Base-by-base conservation (phyloP, 2,329 filamentous ascomycete genomes). In the Meredithiella fracta region DNA sequence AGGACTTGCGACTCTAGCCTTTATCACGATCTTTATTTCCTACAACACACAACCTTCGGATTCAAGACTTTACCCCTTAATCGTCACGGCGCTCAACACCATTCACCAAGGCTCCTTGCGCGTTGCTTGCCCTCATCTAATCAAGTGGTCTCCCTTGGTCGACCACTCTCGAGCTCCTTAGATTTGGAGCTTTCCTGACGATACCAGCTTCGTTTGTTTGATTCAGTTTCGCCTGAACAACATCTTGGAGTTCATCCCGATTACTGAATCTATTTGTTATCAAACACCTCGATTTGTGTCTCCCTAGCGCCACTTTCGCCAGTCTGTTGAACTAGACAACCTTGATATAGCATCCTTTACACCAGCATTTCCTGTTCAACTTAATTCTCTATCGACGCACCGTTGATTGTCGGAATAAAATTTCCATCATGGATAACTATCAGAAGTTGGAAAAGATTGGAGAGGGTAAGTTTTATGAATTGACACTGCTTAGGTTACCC, bases 361-460 rank as follows among this genome's bases (percentile, higher is more conserved):
- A 5, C 29, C 11, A 34, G 29, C 5, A 34, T 34, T 11, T 11
- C 5, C 29, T 34, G 5, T 11, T 34, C 11, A 11, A 5, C 29
- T 34, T 34, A 11, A 5, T 5, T 11, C 29, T 34, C 29, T 34
- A 5, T 34, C 29, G 11, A 34, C 29, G 11, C 11, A 5, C 11
- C 5, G 5, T 34, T 34, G 5, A 34, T 34, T 34, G 11, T 34
- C 29, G 29, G 29, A 44, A 3, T 17, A 7, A 23, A 23, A 9
- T 25, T 2, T 17, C 8, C 15, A 38, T 57, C 56, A 61, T 95
- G 89, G 88, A 95, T 70, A 94, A 94, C 72, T 95, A 95, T 70
- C 86, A 94, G 72, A 94, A 94, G 73, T 79, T 95, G 65, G 89
- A 95, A 74, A 95, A 95, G 76, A 89, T 95, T 65, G 89, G 89